Evolutionary conservation across 73 alveolate genomes (phyloP), one percentile per base, ranked within the genome.

Genomic region (Urostyla sp.): DNA sequence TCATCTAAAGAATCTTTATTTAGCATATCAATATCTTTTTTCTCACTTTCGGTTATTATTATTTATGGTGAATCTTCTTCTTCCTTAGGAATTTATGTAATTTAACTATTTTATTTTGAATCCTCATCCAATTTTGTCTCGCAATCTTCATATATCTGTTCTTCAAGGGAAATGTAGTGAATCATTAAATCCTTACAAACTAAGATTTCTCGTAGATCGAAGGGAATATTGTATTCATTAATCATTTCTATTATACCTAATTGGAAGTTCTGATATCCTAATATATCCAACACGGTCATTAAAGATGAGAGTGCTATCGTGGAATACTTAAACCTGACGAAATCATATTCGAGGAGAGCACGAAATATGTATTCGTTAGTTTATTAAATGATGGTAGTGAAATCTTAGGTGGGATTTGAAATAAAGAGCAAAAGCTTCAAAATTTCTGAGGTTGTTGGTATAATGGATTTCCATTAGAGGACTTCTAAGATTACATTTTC

Each of bases 321-420:
- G 72, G 72, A 55, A 21, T 55, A 55, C 31, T 46, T 55, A 46
- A 55, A 55, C 10, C 20, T 27, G 72, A 40, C 8, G 21, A 55
- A 27, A 8, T 55, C 72, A 26, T 55, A 55, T 7, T n/a, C 11
- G 15, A 55, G 46, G 24, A 55, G 31, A 3, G 72, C 4, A 5
- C 37, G 4, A 21, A 55, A 55, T 13, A 55, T 55, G 4, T 13
- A 28, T 20, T 55, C 72, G 46, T 55, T 55, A 27, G 72, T 27
- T 23, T 26, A 10, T 46, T 55, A 8, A 4, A 55, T 55, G 4
- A 55, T 55, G 4, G 24, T 13, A 21, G 72, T 55, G 27, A 55
- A 55, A 46, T 55, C 72, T 28, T 55, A 46, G 31, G 72, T 27
- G 27, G 40, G 10, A 55, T 55, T 55, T 6, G 46, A 6, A 11